Base-by-base conservation (phyloP, 495 filamentous ascomycete genomes). In the Eremomyces bilateralis region DNA sequence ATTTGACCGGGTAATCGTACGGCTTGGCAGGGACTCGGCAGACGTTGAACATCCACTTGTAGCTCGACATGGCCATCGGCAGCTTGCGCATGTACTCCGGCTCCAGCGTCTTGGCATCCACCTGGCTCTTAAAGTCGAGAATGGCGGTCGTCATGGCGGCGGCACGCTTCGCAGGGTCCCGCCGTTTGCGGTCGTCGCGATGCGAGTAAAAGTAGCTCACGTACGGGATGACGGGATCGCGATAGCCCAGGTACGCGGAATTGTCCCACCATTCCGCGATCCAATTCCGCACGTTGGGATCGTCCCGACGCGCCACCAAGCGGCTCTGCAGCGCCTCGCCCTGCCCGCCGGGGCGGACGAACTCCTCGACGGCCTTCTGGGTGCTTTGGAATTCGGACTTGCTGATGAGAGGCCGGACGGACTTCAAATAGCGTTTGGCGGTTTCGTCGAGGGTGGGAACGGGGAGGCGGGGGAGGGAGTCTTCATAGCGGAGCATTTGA, bases 161-260 rank as follows among this genome's bases (percentile, higher is more conserved):
- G 11, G 90, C 90, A 38, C 90, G 77, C 62, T 88, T 85, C 38
- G 74, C 77, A 3, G 88, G 90, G 59, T 91, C 65, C 22, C 82
- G 73, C 36, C 85, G 71, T 47, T 74, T 64, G 33, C 82, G 73
- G 53, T 99, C 90, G 53, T 99, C 90, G 36, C 77, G 70, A 64
- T 93, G 85, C 22, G 82, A 92, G 62, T 99, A 99, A 60, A 99
- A 99, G 65, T 99, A 99, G 53, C 81, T 91, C 43, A 99, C 90
- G 52, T 95, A 99, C 37, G 90, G 90, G 20, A 95, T 78, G 19
- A 99, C 80, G 22, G 90, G 90, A 55, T 94, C 90, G 39, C 85
- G 79, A 63, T 93, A 93, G 38, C 51, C 65, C 36, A 99, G 66
- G 58, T 99, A 99, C 25, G 88, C 84, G 2, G 69, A 66, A 37